Base-by-base conservation (phyloP, 345 rosid genomes). In the Acer negundo region DNA sequence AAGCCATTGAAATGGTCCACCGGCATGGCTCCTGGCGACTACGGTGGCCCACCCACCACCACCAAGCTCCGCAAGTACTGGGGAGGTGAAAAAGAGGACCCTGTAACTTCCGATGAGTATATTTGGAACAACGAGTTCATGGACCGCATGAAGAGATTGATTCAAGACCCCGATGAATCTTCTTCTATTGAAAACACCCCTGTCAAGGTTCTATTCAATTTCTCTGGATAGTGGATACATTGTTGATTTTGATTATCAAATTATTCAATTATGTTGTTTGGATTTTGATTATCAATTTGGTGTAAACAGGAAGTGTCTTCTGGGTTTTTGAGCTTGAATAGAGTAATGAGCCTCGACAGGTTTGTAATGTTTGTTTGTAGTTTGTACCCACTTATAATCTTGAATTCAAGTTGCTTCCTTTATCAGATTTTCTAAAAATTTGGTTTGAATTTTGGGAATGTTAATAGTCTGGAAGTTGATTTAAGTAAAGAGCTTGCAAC, bases 331-430 rank as follows among this genome's bases (percentile, higher is more conserved):
- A 95, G 96, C 87, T 86, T 93, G 51, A 92, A 85, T 67, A 87
- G 98, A 90, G 98, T 90, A 19, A 93, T 92, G 99, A 83, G 78
- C 78, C 93, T 95, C 64, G 97, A 95, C 86, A 91, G 97, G 99
- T 93, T 77, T 81, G 63, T 59, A 20, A 7, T 1, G 26, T 22
- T 59, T 35, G 38, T 35, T 35, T 56, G 66, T 70, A 55, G 9
- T n/a, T 19, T 59, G 67, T 71, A 55, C 78, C 78, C 62, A 8
- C 47, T 44, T 17, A 5, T 62, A 38, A 12, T 56, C 69, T 72
- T 82, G 19, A 63, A 28, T 62, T 79, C 55, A 64, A 53, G 40
- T 51, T 75, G 47, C 23, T 73, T 82, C 10, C 59, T 28, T 40
- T 59, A 28, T 51, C 8, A 17, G 46, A 67, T 67, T 31, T 55